Conservation (phyloP, 805 yeast species). For the Myxozyma neotropica region DNA sequence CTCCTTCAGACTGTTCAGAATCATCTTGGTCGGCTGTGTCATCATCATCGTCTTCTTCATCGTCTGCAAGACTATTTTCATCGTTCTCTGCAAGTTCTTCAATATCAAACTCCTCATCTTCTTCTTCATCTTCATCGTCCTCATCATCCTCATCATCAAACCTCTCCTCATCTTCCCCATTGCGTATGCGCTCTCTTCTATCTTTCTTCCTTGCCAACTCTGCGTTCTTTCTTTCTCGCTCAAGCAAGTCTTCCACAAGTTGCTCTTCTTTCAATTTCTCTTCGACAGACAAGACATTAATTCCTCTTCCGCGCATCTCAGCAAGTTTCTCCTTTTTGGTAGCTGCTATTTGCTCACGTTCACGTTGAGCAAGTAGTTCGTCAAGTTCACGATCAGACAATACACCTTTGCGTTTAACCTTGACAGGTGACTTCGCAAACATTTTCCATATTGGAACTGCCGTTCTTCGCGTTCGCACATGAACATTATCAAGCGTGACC, state of each 20-base stretch:
- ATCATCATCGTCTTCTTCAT: constrained; percentile 11
- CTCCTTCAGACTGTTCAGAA: not conserved
- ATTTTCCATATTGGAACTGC: constrained; percentile 2
- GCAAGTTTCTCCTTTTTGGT: constrained; percentile 13
- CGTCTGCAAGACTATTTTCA: constrained; percentile 10
- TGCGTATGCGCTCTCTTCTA: constrained; percentile 6
- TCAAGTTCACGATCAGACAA: constrained; percentile 17
- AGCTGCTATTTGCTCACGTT: constrained; percentile 17
- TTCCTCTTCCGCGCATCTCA: constrained; percentile 19
- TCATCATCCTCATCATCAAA: constrained; percentile 20
- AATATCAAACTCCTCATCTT: constrained; percentile 21
- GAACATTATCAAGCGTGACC: constrained; percentile 15
- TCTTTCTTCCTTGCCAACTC: constrained; percentile 19
- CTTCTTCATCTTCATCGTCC: constrained; percentile 15
- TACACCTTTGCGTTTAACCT: constrained; percentile 7
- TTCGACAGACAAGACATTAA: constrained; percentile 14
- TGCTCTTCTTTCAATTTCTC: constrained; percentile 27
- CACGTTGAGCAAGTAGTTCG: constrained; percentile 1
- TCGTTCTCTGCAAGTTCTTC: constrained; percentile 17
- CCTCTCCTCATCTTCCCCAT: constrained; percentile 20
- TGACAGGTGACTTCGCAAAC: constrained; percentile 3
- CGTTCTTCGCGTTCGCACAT: not conserved
- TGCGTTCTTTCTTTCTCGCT: constrained; percentile 27
- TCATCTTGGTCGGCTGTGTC: constrained; percentile 3
- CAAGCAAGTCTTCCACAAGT: constrained; percentile 28